Percentiles rank a stretch among this genome's conserved stretches.
Evolutionary conservation across 371 early-diverging fungal genomes (phyloP).

Genomic region (Funneliformis caledonium): DNA sequence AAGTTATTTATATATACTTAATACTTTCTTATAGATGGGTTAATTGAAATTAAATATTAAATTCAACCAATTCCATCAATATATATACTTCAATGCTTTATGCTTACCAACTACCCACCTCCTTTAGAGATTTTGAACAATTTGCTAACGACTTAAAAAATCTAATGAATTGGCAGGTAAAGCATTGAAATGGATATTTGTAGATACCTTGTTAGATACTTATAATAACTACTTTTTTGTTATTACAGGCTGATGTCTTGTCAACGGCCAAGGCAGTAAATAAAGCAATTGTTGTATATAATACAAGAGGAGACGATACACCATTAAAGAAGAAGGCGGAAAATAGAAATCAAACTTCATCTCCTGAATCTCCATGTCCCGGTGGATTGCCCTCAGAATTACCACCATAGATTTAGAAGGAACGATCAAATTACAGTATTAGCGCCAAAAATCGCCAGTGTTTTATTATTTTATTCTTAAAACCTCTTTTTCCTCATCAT

Average conservation of each 20-base stretch:
- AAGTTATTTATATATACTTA: background rate
- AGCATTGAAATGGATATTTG: slow-evolving; percentile 13
- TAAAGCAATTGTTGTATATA: slow-evolving; percentile 11
- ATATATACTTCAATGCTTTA: slow-evolving; percentile 31
- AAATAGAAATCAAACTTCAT: background rate
- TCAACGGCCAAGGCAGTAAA: slow-evolving; percentile 27
- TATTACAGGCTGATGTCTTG: slow-evolving; percentile 30
- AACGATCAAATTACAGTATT: too few species aligned
- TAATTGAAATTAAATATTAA: slow-evolving; percentile 18
- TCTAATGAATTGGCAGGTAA: slow-evolving; percentile 33
- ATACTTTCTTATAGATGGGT: slow-evolving; percentile 17
- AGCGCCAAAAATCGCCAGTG: background rate
- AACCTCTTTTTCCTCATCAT: too few species aligned
- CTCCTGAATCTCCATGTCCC: background rate
- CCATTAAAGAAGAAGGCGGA: slow-evolving; percentile 11
- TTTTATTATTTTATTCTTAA: too few species aligned
- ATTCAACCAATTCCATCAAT: slow-evolving; percentile 22
- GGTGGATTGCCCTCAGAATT: background rate
- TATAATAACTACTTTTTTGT: slow-evolving; percentile 16
- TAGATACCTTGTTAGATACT: slow-evolving; percentile 17
- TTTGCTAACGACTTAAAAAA: slow-evolving; percentile 8
- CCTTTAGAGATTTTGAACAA: slow-evolving; percentile 33
- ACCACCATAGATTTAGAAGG: background rate
- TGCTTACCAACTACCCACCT: slow-evolving; percentile 13
- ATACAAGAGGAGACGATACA: slow-evolving; percentile 22